phyloP scores from a whole-genome alignment of 2,329 filamentous ascomycete species.

The Apiospora phragmitis region DNA sequence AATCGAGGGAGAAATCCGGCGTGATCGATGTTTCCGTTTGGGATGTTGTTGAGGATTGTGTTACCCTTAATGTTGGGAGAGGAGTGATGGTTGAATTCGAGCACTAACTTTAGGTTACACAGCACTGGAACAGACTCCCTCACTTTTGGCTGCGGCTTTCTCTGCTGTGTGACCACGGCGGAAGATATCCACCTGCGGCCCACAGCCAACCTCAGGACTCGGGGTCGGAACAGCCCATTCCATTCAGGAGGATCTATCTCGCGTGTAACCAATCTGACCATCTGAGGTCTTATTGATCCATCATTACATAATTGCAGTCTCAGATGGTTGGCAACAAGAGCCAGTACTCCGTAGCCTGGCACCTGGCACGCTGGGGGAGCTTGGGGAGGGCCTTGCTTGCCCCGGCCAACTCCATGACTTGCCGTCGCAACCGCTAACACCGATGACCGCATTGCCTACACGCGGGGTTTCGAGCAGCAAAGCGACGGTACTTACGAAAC shows the following conservation, averaged over 20 bases:
- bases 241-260: neutral
- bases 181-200: neutral
- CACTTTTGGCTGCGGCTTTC: neutral
- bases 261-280: neutral
- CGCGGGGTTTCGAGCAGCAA: neutral
- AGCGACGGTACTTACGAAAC: neutral
- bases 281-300: neutral
- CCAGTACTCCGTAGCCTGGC: no score
- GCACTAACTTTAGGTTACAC: neutral
- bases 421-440: constrained; percentile 1
- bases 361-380: neutral
- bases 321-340: neutral
- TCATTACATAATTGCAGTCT: neutral
- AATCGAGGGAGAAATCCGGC: neutral
- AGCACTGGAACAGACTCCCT: neutral
- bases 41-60: neutral
- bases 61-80: neutral
- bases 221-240: neutral
- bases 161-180: neutral
- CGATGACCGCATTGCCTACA: neutral
- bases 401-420: neutral
- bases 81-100: neutral
- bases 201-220: no score
- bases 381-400: neutral
- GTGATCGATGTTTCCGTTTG: neutral